Conservation (phyloP, 345 rosid genomes). For the Diplotaxis tenuifolia region DNA sequence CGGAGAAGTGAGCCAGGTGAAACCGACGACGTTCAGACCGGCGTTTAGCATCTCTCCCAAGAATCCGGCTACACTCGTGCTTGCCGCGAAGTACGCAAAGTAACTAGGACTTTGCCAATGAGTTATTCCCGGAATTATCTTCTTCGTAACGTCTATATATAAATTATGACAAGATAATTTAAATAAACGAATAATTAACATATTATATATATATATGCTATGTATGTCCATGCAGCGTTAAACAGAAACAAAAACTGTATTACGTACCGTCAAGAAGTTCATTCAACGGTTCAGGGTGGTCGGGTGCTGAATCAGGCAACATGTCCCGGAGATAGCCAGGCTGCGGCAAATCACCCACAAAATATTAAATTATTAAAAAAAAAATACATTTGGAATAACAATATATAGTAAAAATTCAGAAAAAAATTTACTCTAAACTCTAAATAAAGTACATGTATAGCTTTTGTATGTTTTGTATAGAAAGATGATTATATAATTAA, state of each 20-base stretch:
- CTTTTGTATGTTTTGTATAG: too few relatives aligned
- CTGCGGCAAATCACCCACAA: not conserved
- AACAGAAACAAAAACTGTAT: not conserved
- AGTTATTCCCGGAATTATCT: constrained; percentile 34
- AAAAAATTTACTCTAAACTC: too few relatives aligned
- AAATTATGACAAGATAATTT: not conserved
- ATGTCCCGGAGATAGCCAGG: constrained; percentile 32
- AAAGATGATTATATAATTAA: not conserved
- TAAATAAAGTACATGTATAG: too few relatives aligned
- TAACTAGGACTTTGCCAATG: constrained; percentile 36
- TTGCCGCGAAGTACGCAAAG: constrained; percentile 28
- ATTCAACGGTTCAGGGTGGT: constrained; percentile 23
- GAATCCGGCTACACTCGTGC: constrained; percentile 32
- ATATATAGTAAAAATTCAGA: too few relatives aligned
- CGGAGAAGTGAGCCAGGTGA: constrained; percentile 30
- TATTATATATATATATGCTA: not conserved
- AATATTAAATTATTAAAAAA: not conserved
- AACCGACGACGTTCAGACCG: constrained; percentile 26
- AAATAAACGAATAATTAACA: not conserved
- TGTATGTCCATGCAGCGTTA: not conserved
- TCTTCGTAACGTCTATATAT: constrained; percentile 16
- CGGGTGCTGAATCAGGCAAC: constrained; percentile 32
- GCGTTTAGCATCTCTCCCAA: constrained; percentile 33
- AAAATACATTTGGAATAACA: too few relatives aligned
- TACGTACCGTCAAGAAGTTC: constrained; percentile 21